Evolutionary conservation across 2,329 filamentous ascomycete genomes (phyloP), one percentile per base, ranked within the genome.

Genomic region (Aspergillus sp.): DNA sequence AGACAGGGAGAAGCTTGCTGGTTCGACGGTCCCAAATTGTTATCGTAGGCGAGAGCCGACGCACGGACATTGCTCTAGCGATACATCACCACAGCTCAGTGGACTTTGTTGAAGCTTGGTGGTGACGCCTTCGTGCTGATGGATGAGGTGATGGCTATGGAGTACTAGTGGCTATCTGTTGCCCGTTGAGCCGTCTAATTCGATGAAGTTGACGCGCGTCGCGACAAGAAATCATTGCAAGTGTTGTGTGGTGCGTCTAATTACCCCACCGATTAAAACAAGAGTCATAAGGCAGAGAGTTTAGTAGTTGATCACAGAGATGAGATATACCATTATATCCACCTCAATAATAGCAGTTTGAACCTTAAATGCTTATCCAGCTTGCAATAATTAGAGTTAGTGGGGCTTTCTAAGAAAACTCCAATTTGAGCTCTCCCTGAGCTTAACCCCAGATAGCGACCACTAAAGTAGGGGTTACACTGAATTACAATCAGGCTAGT

Each of bases 41-140:
- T 17, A 50, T 50, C 47, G 25, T 50, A 50, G 47, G n/a, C 47
- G 47, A 50, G 47, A 50, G 47, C 47, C 47, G 47, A 50, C n/a
- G 47, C 47, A 50, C 47, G 47, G 47, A 30, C 47, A 15, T 13
- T 28, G 25, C 47, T 50, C 15, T 28, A 28, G 25, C 25, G 47
- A 50, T 32, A 50, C 25, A 50, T 50, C 47, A 19, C 3, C 25
- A 15, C 23, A 28, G 15, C 47, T 50, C 25, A 50, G 23, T 50
- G 47, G 47, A 19, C 25, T 50, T 9, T 9, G 25, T 7, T 32
- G 25, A 50, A 50, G 47, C 28, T 50, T 50, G 4, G 12, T 32
- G 47, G 25, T 50, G 47, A 50, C 47, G 47, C 47, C 47, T 50
- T 50, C n/a, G 47, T 50, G 47, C 47, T 50, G 23, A 32, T 50